Evolutionary conservation across 176 grass and related monocot genomes (phyloP), one percentile per base, ranked within the genome.

Genomic region (Hordeum marinum): DNA sequence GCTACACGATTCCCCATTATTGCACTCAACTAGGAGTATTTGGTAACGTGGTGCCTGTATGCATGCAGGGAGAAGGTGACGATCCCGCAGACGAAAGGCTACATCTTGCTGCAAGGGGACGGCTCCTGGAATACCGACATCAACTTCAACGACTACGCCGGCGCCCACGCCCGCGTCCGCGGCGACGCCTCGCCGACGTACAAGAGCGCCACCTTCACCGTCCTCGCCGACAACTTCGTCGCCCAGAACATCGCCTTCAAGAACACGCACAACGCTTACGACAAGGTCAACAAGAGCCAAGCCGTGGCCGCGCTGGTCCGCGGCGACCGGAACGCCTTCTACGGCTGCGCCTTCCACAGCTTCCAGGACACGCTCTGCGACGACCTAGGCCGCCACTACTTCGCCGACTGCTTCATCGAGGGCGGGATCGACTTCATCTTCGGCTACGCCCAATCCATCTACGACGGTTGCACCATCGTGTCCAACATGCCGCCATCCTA

Each of bases 341-440:
- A 93, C 45, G 84, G 76, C 42, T 96, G 94, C 7, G 91, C 71
- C 6, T 96, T 96, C 73, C 62, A 83, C 36, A 85, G 91, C 45
- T 77, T 65, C 54, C 91, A 96, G 63, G 92, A 96, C 46, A 96
- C 91, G 43, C 87, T 93, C 55, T 96, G 92, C 39, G 89, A 96
- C 52, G 68, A 64, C 82, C 60, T 3, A 31, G 91, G 91, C 24
- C 81, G 91, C 17, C 94, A 96, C 77, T 93, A 89, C 88, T 96
- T 93, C 43, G 68, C 65, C 29, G 79, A 75, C 72, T 88, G 89
- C 90, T 83, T 79, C 63, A 74, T 96, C 63, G 45, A 79, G 36
- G 94, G 94, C 73, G 92, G 63, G 45, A 72, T 96, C 23, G 94
- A 96, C 50, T 93, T 96, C 81, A 84, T 96, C 87, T 96, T 96